These are phyloP conservation scores for Claviceps pazoutovae DNA, from an alignment of 2,329 filamentous ascomycete species.

Conservation along the genomic window DNA sequence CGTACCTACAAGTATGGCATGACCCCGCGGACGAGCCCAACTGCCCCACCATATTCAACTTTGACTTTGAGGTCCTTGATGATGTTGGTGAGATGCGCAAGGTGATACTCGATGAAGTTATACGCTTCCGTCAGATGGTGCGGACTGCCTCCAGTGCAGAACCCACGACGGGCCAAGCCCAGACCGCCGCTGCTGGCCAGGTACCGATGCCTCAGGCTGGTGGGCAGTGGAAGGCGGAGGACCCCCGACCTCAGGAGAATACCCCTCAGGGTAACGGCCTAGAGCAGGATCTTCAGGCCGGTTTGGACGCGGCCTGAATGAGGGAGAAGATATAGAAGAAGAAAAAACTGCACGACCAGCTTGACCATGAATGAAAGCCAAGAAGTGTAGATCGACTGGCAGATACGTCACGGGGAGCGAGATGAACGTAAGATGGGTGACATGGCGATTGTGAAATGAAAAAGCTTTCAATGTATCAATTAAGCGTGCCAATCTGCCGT, in stretches of 20 bases:
- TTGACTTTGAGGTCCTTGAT: constrained; percentile 95
- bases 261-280: constrained; percentile 32
- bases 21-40: constrained; percentile 90
- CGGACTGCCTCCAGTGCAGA: constrained; percentile 33
- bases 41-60: constrained; percentile 91
- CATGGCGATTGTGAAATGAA: not conserved
- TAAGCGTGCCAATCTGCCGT: too few species aligned
- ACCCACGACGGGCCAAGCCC: constrained; percentile 20
- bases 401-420: not conserved
- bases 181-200: constrained; percentile 25
- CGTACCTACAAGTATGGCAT: constrained; percentile 96
- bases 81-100: constrained; percentile 89
- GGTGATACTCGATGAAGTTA: constrained; percentile 94
- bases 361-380: not conserved
- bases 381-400: not conserved
- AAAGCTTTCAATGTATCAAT: not conserved
- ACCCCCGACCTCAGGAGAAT: constrained; percentile 47
- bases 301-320: constrained; percentile 19
- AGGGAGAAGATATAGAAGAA: not conserved
- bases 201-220: constrained; percentile 39
- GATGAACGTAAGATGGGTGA: not conserved
- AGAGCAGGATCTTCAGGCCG: constrained; percentile 45
- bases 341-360: not conserved
- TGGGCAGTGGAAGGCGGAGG: constrained; percentile 43
- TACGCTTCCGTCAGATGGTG: constrained; percentile 59